Evolutionary conservation across 176 grass and related monocot species (phyloP), one percentile per base, ranked within the genome.

Genomic region (Raddia guianensis): DNA sequence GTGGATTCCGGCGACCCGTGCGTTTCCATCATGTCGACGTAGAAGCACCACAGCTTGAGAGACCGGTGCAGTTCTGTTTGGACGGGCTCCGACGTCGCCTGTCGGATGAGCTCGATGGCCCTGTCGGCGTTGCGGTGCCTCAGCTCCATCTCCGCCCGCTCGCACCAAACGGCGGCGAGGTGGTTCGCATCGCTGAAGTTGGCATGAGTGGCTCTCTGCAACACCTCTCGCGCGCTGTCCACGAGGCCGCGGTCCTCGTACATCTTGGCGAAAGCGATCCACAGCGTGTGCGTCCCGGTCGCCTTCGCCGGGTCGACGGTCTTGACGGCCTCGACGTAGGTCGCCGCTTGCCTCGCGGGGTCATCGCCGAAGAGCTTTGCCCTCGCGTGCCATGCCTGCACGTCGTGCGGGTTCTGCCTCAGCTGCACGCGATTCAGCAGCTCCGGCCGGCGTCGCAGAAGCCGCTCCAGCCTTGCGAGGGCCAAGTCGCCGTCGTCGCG

Each of bases 371-470:
- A 92, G 48, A 92, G 80, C 47, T 84, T 90, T 18, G 85, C 87
- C 81, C 75, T 67, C 72, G 76, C 88, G 57, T 95, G 93, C 88
- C 93, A 97, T 46, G 83, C 85, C 63, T 87, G 86, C 7, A 92
- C 85, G 50, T 92, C 91, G 77, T 90, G 87, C 76, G 87, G 89
- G 80, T 92, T 92, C 78, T 95, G 90, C 74, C 87, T 76, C 49
- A 95, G 74, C 37, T 86, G 85, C 21, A 88, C 93, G 14, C 74
- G 54, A 65, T 90, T 95, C 35, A 95, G 87, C 27, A 92, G 63
- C 84, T 88, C 89, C 21, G 84, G 84, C 70, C 82, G 75, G 63
- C 87, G 75, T 20, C 89, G 85, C 5, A 95, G 84, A 44, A 95
- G 72, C 9, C 66, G 60, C 74, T 95, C 92, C 33, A 92, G 84